Evolutionary conservation across 768 basidiomycete species (phyloP), one percentile per base, ranked within the genome.

Genomic region (Rhizopogon sp.): DNA sequence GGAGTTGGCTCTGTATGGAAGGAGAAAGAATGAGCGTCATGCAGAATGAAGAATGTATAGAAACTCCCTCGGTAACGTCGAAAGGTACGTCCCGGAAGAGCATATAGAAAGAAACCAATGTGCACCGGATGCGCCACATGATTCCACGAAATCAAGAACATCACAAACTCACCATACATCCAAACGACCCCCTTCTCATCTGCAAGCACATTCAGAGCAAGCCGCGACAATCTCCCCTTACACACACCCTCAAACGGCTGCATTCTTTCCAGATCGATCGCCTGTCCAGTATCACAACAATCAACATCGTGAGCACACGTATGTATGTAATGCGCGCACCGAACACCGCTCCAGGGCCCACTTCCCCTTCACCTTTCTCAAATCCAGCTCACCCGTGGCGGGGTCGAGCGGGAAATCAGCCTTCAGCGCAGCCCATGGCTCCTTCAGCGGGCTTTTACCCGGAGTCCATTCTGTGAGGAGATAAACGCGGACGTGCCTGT

Each of bases 401-500:
- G 31, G 56, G 3, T 67, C 69, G 44, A 69, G 55, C 2, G 61
- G 59, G 39, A 69, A 60, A 39, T 69, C 68, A 1, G 54, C 61
- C 6, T 67, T 61, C 20, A 69, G 58, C 37, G 66, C 64, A 43
- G 62, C 60, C 31, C 68, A 45, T 5, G 58, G 61, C 58, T 65
- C 66, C 3, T 66, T 52, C 33, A 66, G 64, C 17, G 69, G 66
- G 25, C 54, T 62, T n/a, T 69, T 67, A 16, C 67, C 69, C 0
- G 58, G 64, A 6, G 50, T 29, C 69, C 69, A 69, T 5, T 60
- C 67, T 20, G 64, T 45, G 39, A 66, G 69, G n/a, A 69, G 50
- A 20, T 70, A 68, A 5, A 69, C 70, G 35, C 68, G 68, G 49
- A 70, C 61, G 42, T 71, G 68, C 54, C 64, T 66, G 42, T 22